Base-by-base conservation (phyloP, 2,329 filamentous ascomycete genomes). In the Sporothrix globosa region DNA sequence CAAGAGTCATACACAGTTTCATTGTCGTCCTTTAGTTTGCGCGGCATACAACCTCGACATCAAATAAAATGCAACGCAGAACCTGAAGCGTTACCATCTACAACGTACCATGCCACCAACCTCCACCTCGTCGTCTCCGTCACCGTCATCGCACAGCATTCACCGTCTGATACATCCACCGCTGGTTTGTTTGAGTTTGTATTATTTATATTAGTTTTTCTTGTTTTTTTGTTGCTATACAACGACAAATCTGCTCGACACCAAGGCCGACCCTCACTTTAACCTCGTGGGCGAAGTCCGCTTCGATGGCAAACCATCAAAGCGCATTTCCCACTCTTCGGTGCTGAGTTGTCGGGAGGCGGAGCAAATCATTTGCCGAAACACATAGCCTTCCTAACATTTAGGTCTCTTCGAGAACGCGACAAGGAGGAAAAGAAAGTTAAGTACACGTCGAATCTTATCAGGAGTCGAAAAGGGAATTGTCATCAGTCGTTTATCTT, bases 181-280 rank as follows among this genome's bases (percentile, higher is more conserved):
- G 11, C 11, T 6, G 17, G 19, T 48, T 17, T 9, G 39, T 39
- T 50, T n/a, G 52, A 27, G 48, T 24, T 60, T 70, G 2, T 48
- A 58, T 68, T 27, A 58, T 68, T 54, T 70, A 74, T 69, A 71
- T 73, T 72, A n/a, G 48, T 68, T 56, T 53, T 70, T 53, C 30
- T 41, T 39, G 39, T 61, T 50, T 69, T 76, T 73, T 76, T 76
- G 71, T 60, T 71, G 71, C 69, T 72, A 66, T 70, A 60, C 53
- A 44, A 41, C 60, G 68, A 63, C 58, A 48, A 58, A 78, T 80
- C 81, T 83, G 83, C 88, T 90, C 88, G 83, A 90, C 88, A 86
- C 87, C 87, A 82, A 81, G 75, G 82, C 83, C 83, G 79, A 85
- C 82, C 83, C 84, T 88, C 83, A 88, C 88, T 90, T 90, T 89